Evolutionary conservation across 2,329 filamentous ascomycete genomes (phyloP).

Genomic region (Xylariales sp.): DNA sequence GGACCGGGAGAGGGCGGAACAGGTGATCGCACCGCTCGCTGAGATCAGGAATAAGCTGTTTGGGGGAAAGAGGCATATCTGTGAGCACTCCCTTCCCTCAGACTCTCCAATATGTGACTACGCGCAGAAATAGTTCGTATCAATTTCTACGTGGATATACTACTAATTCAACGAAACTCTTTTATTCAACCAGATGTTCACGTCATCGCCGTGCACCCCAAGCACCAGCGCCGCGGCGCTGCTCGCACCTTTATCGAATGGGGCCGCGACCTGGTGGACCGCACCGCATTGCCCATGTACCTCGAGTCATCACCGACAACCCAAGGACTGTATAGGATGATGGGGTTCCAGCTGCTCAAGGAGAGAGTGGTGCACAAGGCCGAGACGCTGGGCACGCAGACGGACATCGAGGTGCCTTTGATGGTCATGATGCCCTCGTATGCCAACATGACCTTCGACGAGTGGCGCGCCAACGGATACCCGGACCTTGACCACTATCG

Average conservation of each 20-base stretch:
- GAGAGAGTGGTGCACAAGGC: conserved; percentile 34
- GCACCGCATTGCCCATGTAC: conserved; percentile 36
- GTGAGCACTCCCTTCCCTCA: no score
- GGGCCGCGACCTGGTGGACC: conserved; percentile 27
- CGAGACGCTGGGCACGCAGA: conserved; percentile 26
- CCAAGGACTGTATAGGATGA: conserved; percentile 37
- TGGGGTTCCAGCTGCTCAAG: conserved; percentile 37
- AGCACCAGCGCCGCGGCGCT: conserved; percentile 35
- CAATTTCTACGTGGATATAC: no score
- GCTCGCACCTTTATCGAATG: conserved; percentile 31
- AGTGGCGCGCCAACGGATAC: conserved; percentile 2
- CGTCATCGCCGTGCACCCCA: conserved; percentile 39
- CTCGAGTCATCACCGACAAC: conserved; percentile 40
- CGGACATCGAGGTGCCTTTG: conserved; percentile 20
- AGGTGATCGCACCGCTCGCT: conserved; percentile 34
- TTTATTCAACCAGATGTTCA: conserved; percentile 36
- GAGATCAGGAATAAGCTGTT: conserved; percentile 35
- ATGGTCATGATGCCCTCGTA: conserved; percentile 4
- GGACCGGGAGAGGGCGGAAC: conserved; percentile 37
- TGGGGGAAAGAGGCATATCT: conserved; percentile 32
- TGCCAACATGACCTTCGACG: conserved; percentile 1
- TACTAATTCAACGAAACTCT: no score
- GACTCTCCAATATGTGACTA: no score
- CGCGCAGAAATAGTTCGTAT: no score
- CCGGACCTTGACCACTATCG: conserved; percentile 1